A percentile compares a stretch with the other conserved stretches of the same genome.
These are phyloP conservation scores for Pythium brachiatum DNA, from an alignment of 352 stramenopile species.

Conservation along the genomic window DNA sequence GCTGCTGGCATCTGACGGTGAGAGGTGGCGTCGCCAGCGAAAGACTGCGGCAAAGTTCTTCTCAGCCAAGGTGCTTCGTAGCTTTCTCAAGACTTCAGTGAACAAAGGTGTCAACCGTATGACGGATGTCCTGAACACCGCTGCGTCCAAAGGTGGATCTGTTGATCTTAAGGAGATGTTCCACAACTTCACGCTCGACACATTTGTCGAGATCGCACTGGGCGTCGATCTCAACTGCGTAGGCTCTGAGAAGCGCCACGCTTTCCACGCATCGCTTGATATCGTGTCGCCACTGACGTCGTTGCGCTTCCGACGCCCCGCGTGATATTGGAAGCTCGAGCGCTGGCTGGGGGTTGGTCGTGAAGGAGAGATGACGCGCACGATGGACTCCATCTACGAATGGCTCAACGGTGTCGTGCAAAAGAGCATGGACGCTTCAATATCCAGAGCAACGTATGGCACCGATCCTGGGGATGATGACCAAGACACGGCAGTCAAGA, in stretches of 20 bases:
- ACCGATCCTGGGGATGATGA: too few relatives aligned
- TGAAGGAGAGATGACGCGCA: constrained; percentile 24
- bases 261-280: constrained; percentile 33
- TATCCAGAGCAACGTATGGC: too few relatives aligned
- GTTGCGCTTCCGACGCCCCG: constrained; percentile 25
- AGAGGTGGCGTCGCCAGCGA: constrained; percentile 30
- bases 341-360: constrained; percentile 24
- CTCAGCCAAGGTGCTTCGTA: constrained; percentile 24
- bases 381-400: too few relatives aligned
- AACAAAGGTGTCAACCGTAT: constrained; percentile 11
- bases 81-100: constrained; percentile 19
- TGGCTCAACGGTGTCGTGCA: too few relatives aligned
- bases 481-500: too few relatives aligned
- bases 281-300: constrained; percentile 12
- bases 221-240: constrained; percentile 32
- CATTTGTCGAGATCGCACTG: constrained; percentile 39
- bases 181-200: constrained; percentile 32
- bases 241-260: constrained; percentile 15
- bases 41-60: constrained; percentile 34
- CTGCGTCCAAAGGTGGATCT: neutral
- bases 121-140: neutral
- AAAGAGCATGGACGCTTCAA: too few relatives aligned
- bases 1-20: constrained; percentile 26
- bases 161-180: constrained; percentile 27
- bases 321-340: constrained; percentile 37